Base-by-base conservation (phyloP, 2,329 filamentous ascomycete genomes). In the Cladosporium sp. region DNA sequence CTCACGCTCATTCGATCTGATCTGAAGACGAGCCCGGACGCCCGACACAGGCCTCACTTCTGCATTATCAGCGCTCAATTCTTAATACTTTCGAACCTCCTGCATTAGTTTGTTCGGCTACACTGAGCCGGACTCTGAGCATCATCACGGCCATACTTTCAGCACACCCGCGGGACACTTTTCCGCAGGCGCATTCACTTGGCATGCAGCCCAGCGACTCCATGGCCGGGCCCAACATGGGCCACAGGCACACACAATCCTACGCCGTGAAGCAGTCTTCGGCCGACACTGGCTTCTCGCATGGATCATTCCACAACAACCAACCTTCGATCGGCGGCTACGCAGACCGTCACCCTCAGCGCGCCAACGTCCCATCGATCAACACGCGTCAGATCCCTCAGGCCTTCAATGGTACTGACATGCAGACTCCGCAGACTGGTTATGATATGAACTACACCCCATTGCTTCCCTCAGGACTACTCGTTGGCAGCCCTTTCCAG, bases 371-470 rank as follows among this genome's bases (percentile, higher is more conserved):
- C 64, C 89, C 92, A 57, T 84, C 86, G 57, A 95, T 97, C 74
- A 96, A 96, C 71, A 96, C 93, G 18, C 76, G 71, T 22, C 71
- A 73, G 43, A 72, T 71, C 48, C 73, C 76, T 55, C 78, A 80
- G 63, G 82, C 78, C 67, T 45, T 30, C 34, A 56, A 56, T 43
- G 56, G 40, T 53, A 80, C 79, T 62, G 90, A 95, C 58, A 83
- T 96, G 82, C 79, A 86, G 59, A 92, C 88, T 19, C 91, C 93
- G 13, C 90, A 88, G 38, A 92, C 89, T 47, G 89, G 82, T 38
- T 95, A 90, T 66, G 93, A 97, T 66, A 96, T 97, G 92, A 93
- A 97, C 73, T 97, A 96, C 72, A 96, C 93, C 9, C 92, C 93
- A 58, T 80, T 99, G 58, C 82, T 99, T 32, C 93, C 93, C 30